Evolutionary conservation across 78 protist species (phyloP).

Genomic region (Dictyostelium brefeldianum): DNA sequence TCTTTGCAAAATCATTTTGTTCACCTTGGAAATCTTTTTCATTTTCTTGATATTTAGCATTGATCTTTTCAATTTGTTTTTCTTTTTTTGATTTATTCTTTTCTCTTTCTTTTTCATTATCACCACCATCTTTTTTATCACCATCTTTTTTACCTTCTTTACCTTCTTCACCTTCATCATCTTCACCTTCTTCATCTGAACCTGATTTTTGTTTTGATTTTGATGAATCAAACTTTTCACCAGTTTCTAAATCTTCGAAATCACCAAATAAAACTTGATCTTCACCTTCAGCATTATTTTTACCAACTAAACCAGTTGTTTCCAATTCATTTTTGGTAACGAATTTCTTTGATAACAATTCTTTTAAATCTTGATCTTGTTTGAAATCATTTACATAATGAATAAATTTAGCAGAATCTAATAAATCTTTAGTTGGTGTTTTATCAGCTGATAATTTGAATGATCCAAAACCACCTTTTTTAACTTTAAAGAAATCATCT

Average conservation of each 20-base stretch:
- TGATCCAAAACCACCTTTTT: conserved; percentile 72
- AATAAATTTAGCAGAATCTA: conserved; percentile 61
- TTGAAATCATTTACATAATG: conserved; percentile 9
- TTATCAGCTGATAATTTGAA: conserved; percentile 27
- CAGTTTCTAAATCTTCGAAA: conserved; percentile 95
- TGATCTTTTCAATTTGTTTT: conserved; percentile 49
- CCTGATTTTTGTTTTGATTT: neutral
- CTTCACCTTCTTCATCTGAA: neutral
- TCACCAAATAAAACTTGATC: conserved; percentile 86
- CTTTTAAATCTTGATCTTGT: neutral
- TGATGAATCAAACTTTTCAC: conserved; percentile 49
- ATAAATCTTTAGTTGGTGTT: conserved; percentile 9
- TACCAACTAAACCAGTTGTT: conserved; percentile 53
- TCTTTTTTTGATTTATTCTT: conserved; percentile 29
- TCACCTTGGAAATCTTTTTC: conserved; percentile 66
- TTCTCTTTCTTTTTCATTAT: conserved; percentile 56
- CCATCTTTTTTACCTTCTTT: conserved; percentile 31
- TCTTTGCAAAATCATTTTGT: conserved; percentile 35
- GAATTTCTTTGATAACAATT: conserved; percentile 24
- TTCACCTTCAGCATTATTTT: conserved; percentile 44
- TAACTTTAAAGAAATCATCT: conserved; percentile 70
- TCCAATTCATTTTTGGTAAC: conserved; percentile 50
- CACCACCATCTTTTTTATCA: conserved; percentile 15
- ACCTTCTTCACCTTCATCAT: conserved; percentile 33
- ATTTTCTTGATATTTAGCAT: conserved; percentile 53